Percentiles rank a stretch among this genome's conserved stretches.
phyloP scores from a whole-genome alignment of 2,329 filamentous ascomycete genomes.

The Bipolaris oryzae region DNA sequence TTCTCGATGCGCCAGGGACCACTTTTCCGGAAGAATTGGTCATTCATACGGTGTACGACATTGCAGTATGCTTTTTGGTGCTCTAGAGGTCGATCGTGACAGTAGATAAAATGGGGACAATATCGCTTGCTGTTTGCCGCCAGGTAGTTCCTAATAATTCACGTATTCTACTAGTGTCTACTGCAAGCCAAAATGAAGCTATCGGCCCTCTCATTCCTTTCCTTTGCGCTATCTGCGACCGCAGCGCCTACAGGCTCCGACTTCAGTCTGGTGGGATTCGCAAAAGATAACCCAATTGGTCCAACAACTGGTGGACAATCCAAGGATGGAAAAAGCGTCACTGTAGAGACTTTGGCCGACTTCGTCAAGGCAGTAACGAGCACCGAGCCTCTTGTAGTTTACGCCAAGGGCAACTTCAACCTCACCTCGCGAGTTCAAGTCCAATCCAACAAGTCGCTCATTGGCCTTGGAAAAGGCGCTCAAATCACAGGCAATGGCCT shows the following conservation, averaged over 20 bases:
- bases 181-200: conserved; percentile 33
- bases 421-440: conserved; percentile 52
- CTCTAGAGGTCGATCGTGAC: neutral
- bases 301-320: conserved; percentile 43
- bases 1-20: conserved; percentile 6
- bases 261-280: conserved; percentile 41
- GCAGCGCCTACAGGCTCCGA: conserved; percentile 28
- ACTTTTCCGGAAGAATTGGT: conserved; percentile 23
- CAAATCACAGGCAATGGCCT: conserved; percentile 56
- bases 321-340: conserved; percentile 34
- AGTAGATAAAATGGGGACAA: conserved; percentile 5
- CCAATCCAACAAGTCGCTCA: conserved; percentile 52
- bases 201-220: conserved; percentile 26
- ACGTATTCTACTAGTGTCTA: neutral
- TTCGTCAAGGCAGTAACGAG: conserved; percentile 38
- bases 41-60: neutral
- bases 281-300: conserved; percentile 43
- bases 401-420: conserved; percentile 52
- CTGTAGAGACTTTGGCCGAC: conserved; percentile 34
- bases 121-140: neutral
- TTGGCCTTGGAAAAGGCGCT: conserved; percentile 52
- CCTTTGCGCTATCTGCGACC: conserved; percentile 23
- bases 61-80: neutral
- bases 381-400: conserved; percentile 47
- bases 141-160: neutral